Percentiles rank a stretch among this genome's conserved stretches.
These are phyloP conservation scores for Annulohypoxylon moriforme DNA, from an alignment of 495 filamentous ascomycete genomes.

Conservation along the genomic window DNA sequence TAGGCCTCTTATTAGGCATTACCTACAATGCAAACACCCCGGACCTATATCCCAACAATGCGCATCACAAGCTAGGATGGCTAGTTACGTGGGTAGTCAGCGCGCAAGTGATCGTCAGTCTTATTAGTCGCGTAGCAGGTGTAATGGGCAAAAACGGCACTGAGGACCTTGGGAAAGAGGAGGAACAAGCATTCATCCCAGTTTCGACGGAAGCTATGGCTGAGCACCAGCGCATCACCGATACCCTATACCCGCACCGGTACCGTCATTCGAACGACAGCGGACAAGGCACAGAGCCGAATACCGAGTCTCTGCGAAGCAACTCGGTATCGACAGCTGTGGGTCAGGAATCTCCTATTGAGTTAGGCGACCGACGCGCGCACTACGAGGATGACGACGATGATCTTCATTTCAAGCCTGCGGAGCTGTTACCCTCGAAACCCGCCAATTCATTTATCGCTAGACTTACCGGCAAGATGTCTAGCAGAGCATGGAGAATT, in stretches of 20 bases:
- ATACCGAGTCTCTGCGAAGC: conserved; percentile 71
- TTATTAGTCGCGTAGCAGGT: conserved; percentile 67
- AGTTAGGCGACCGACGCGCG: conserved; percentile 60
- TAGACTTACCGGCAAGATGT: conserved; percentile 52
- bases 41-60: conserved; percentile 88
- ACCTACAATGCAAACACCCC: conserved; percentile 87
- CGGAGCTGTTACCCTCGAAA: conserved; percentile 48
- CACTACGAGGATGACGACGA: conserved; percentile 63
- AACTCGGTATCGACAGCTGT: conserved; percentile 70
- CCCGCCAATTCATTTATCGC: conserved; percentile 46
- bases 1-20: conserved; percentile 76
- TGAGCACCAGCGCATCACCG: conserved; percentile 62
- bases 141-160: conserved; percentile 41
- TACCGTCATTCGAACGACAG: conserved; percentile 86
- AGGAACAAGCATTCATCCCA: conserved; percentile 69
- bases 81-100: conserved; percentile 76
- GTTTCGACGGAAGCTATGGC: conserved; percentile 75
- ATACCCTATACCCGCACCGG: conserved; percentile 53
- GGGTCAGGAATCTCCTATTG: conserved; percentile 64
- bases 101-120: conserved; percentile 74
- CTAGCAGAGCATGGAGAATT: conserved; percentile 56
- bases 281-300: conserved; percentile 85
- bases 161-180: conserved; percentile 45
- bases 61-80: conserved; percentile 93
- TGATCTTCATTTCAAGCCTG: conserved; percentile 50